Conservation (phyloP, 2,329 filamentous ascomycete species). For the Aureobasidium sp. region DNA sequence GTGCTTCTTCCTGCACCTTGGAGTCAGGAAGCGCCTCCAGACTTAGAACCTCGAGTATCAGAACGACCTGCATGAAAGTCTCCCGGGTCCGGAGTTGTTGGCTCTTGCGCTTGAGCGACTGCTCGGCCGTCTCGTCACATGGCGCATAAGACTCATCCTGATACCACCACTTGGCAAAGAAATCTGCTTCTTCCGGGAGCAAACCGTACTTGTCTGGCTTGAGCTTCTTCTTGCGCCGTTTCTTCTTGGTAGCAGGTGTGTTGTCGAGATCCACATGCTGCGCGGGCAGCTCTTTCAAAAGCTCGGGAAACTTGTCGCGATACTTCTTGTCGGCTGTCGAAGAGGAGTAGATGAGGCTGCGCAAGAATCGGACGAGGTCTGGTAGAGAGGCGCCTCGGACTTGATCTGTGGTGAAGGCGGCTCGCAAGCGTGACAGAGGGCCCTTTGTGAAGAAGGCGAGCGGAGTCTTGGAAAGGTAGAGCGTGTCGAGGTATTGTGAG, state of each 20-base stretch:
- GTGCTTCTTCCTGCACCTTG: background rate
- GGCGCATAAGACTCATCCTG: conserved; percentile 52
- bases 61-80: conserved; percentile 82
- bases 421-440: conserved; percentile 77
- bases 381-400: conserved; percentile 29
- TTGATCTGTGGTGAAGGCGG: conserved; percentile 65
- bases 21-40: conserved; percentile 58
- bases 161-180: conserved; percentile 77
- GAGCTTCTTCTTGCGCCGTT: conserved; percentile 64
- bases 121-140: conserved; percentile 48
- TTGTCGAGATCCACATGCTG: conserved; percentile 19
- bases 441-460: conserved; percentile 88
- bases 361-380: conserved; percentile 74
- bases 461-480: conserved; percentile 68
- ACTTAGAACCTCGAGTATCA: conserved; percentile 80
- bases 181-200: conserved; percentile 71
- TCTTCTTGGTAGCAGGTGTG: conserved; percentile 41
- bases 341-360: conserved; percentile 38
- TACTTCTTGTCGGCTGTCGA: conserved; percentile 83
- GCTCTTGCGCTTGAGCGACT: conserved; percentile 62
- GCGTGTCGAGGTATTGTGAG: conserved; percentile 45
- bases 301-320: conserved; percentile 71
- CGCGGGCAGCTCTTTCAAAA: conserved; percentile 66
- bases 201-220: conserved; percentile 74
- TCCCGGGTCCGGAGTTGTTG: conserved; percentile 75